These are phyloP conservation scores for Blumeriella jaapii DNA, from an alignment of 2,329 filamentous ascomycete genomes.

Conservation along the genomic window DNA sequence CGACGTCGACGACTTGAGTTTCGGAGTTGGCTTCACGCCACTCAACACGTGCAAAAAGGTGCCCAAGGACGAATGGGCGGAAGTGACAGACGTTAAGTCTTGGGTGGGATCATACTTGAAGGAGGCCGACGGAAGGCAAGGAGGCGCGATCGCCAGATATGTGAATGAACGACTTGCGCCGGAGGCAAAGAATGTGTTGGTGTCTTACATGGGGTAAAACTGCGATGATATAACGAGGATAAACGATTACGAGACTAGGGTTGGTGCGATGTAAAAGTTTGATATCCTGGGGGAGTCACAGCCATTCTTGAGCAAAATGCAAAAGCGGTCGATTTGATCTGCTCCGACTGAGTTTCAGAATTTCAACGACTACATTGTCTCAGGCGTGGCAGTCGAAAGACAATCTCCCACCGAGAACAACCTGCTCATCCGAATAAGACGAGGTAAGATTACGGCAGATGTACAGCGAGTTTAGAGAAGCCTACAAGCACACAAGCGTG, in stretches of 20 bases:
- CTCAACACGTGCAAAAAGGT: conserved; percentile 79
- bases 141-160: conserved; percentile 58
- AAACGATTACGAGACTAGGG: conserved; percentile 3
- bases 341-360: background rate
- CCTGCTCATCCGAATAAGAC: no score
- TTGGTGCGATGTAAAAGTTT: conserved; percentile 1
- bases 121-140: conserved; percentile 62
- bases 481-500: no score
- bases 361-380: background rate
- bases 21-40: conserved; percentile 88
- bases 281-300: background rate
- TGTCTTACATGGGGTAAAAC: conserved; percentile 34
- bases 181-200: conserved; percentile 40
- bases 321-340: background rate
- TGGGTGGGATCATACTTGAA: conserved; percentile 63
- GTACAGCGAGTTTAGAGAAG: no score
- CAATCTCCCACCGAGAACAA: no score
- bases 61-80: conserved; percentile 70
- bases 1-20: conserved; percentile 89
- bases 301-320: conserved; percentile 1
- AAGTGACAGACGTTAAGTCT: conserved; percentile 63
- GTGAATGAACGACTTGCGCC: conserved; percentile 58
- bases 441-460: no score
- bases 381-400: no score
- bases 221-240: conserved; percentile 7